These are phyloP conservation scores for Pythium scleroteichum DNA, from an alignment of 352 stramenopile genomes.

Conservation along the genomic window DNA sequence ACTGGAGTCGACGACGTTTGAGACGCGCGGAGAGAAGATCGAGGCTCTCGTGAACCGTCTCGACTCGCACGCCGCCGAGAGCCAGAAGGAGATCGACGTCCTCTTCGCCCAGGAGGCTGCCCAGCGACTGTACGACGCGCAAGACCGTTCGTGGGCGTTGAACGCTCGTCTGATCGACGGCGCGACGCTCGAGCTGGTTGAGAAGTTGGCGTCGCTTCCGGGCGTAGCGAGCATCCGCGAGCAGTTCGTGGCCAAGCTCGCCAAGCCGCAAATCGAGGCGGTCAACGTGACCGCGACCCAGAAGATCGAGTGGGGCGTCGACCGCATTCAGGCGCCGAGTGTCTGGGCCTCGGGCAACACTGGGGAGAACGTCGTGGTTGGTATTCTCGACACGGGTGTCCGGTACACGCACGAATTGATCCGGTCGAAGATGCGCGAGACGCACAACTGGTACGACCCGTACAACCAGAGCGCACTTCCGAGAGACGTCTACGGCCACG, in stretches of 20 bases:
- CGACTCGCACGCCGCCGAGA: too few species aligned
- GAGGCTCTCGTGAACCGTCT: too few species aligned
- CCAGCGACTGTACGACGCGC: too few species aligned
- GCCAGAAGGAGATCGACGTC: too few species aligned
- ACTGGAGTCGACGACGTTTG: neutral
- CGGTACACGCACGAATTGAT: conserved; percentile 22
- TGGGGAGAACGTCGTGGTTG: conserved; percentile 23
- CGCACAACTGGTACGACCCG: conserved; percentile 26
- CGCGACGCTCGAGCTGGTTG: too few species aligned
- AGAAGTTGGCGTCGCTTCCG: too few species aligned
- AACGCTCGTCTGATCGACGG: too few species aligned
- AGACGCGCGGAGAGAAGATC: conserved; percentile 5
- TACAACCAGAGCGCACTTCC: conserved; percentile 18
- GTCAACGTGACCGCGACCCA: neutral
- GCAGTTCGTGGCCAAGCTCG: conserved; percentile 4
- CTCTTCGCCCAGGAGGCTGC: too few species aligned
- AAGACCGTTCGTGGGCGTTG: too few species aligned
- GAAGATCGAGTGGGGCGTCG: conserved; percentile 23
- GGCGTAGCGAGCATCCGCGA: too few species aligned
- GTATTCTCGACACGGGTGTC: conserved; percentile 32
- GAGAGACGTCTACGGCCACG: conserved; percentile 27
- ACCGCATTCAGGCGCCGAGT: conserved; percentile 10
- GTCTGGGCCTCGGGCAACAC: conserved; percentile 24
- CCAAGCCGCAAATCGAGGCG: neutral
- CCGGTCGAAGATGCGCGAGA: conserved; percentile 1